Base-by-base conservation (phyloP, 2,329 filamentous ascomycete species). In the Colletotrichum graminicola region DNA sequence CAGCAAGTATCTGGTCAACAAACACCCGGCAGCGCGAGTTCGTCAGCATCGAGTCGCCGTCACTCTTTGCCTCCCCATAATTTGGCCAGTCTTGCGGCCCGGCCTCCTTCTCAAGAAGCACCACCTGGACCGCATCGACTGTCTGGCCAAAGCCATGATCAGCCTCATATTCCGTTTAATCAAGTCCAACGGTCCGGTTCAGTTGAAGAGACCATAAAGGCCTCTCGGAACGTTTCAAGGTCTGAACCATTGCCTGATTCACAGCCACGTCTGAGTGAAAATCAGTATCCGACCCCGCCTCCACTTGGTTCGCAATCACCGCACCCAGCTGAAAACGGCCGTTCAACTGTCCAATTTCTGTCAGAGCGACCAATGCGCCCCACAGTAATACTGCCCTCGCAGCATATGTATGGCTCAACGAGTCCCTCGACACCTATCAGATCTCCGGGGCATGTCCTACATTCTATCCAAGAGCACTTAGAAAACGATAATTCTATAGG, bases 401-500 rank as follows among this genome's bases (percentile, higher is more conserved):
- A 63, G 12, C 60, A 73, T 14, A 36, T 34, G 5, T 14, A 51
- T 14, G 55, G 62, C 1, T 56, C 62, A 4, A 45, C 36, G 43
- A 71, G 56, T 26, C 64, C 62, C 3, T 64, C 39, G 7, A 68
- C 62, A 3, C 65, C 72, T 3, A 45, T 67, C 11, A 59, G 60
- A n/a, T 66, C 57, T 12, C 57, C 73, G 1, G 73, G 73, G 1
- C 72, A 74, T 56, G n/a, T 54, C 7, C 63, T 74, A 10, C 73
- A 73, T 16, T 57, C 73, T 6, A 74, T 74, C 6, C 63, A 74
- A 39, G 73, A 74, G 49, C 69, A 74, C 10, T 34, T 51, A 12
- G 73, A 74, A 36, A 54, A 29, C 2, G 51, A 73, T 5, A 29
- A 49, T 11, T 18, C 34, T 2, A 34, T 14, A 10, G 18, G 3